Percentiles rank a stretch among this genome's conserved stretches.
These are phyloP conservation scores for Kazachstania sp. DNA, from an alignment of 1,139 yeast species.

Conservation along the genomic window DNA sequence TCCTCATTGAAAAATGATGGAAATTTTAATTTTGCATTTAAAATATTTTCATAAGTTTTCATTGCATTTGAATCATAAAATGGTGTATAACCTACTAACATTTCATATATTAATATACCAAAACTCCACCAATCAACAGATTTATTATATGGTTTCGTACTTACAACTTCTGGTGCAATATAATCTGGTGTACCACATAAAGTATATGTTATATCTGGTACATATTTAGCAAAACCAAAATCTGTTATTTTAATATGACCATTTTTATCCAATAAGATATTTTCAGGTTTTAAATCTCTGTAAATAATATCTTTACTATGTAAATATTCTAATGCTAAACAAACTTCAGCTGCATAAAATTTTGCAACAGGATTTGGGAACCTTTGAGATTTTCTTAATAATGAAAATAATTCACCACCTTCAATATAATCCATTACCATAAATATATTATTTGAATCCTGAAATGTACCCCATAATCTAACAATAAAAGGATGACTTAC, in stretches of 20 bases:
- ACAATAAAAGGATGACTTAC: constrained; percentile 91
- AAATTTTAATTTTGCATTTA: constrained; percentile 75
- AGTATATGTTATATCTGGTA: constrained; percentile 87
- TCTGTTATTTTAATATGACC: constrained; percentile 94
- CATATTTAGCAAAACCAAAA: constrained; percentile 95
- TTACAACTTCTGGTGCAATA: constrained; percentile 95
- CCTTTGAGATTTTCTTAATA: constrained; percentile 80
- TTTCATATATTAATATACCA: constrained; percentile 86
- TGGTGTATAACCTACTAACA: constrained; percentile 96
- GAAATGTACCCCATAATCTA: constrained; percentile 97
- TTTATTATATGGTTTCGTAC: constrained; percentile 92
- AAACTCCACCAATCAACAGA: constrained; percentile 99
- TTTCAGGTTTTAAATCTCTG: constrained; percentile 93
- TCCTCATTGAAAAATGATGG: constrained; percentile 85
- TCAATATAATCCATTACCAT: constrained; percentile 98
- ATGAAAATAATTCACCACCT: constrained; percentile 88
- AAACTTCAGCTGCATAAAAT: constrained; percentile 94
- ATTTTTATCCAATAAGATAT: constrained; percentile 79
- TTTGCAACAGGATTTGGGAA: constrained; percentile 97
- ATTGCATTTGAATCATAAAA: constrained; percentile 93
- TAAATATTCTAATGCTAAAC: constrained; percentile 81
- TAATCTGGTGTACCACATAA: constrained; percentile 97
- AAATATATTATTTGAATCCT: constrained; percentile 75
- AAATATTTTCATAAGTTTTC: constrained; percentile 91
- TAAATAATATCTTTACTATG: constrained; percentile 87